Evolutionary conservation across 192 early-diverging fungal species (phyloP), one percentile per base, ranked within the genome.

Genomic region (Pilaira anomala): DNA sequence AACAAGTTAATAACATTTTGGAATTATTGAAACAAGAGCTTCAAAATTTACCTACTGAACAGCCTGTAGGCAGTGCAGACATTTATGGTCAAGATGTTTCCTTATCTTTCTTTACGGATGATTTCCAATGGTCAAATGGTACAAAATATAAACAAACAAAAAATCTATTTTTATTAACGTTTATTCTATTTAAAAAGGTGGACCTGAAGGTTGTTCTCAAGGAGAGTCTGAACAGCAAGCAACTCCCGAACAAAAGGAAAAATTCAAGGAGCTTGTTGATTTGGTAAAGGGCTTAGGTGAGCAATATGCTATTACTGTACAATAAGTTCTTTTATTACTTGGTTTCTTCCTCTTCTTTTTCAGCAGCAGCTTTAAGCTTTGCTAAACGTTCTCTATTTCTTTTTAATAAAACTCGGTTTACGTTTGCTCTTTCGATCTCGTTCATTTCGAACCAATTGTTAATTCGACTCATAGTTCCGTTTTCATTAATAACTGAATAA

Each of bases 381-480:
- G 50, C 63, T 26, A 82, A 41, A 0, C 80, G 68, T 13, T 60
- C 40, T 4, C 62, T 65, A 58, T 82, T 82, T 45, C 80, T 59
- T 54, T 79, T 79, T 13, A 82, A 41, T 18, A 82, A 51, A 39
- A 82, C 75, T 11, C 80, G 65, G 12, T 76, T 76, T 12, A 79
- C 77, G 55, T 82, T 82, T 7, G 60, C 57, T 57, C 69, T 76
- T 71, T 82, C 80, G 52, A 82, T 82, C 19, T 82, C 80, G 13
- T 65, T 39, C 77, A 82, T 78, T 44, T 82, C 80, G 22, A 60
- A 54, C 80, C 80, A 82, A 49, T 82, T 82, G 11, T 82, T 72
- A 49, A 82, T 82, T 44, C 80, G 73, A 30, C 70, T 73, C 18
- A 82, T 69, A 2, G 77, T 77, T 24, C 80, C 80, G 30, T 82